Conservation (phyloP, 306 rosid species). For the Prunus fruticosa region DNA sequence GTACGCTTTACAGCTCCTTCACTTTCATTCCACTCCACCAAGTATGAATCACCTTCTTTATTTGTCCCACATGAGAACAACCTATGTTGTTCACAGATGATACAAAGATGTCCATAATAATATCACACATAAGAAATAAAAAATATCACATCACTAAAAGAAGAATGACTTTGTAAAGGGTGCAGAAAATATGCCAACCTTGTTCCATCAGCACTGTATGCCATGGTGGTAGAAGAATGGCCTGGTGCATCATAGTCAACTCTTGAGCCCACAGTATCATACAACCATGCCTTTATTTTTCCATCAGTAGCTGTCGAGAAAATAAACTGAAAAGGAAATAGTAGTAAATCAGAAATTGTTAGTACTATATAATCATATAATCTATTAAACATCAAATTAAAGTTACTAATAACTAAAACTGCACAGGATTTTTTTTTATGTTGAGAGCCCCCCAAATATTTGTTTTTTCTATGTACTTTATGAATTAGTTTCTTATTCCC, state of each 20-base stretch:
- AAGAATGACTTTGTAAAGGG: conserved; percentile 5
- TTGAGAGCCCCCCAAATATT: background rate
- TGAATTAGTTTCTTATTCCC: background rate
- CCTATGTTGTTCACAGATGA: conserved; percentile 43
- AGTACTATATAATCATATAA: background rate
- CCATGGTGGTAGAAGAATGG: conserved; percentile 90
- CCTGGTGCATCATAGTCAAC: conserved; percentile 99
- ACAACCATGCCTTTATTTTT: conserved; percentile 99
- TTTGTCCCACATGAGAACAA: conserved; percentile 95
- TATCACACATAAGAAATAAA: conserved; percentile 11
- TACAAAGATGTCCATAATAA: conserved; percentile 15
- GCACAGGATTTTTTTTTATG: background rate
- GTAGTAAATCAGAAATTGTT: conserved; percentile 13
- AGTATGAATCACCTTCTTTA: conserved; percentile 94
- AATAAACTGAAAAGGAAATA: conserved; percentile 60
- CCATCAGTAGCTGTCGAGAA: conserved; percentile 99
- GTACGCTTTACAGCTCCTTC: conserved; percentile 97
- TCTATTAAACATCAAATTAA: conserved; percentile 6
- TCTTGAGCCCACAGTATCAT: conserved; percentile 94
- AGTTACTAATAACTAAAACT: background rate
- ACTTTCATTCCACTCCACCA: conserved; percentile 99
- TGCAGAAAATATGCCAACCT: conserved; percentile 48
- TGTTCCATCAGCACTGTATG: conserved; percentile 93
- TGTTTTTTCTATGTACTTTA: background rate
- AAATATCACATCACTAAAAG: background rate